phyloP scores from a whole-genome alignment of 192 early-diverging fungal genomes.

The Backusella psychrophila region DNA sequence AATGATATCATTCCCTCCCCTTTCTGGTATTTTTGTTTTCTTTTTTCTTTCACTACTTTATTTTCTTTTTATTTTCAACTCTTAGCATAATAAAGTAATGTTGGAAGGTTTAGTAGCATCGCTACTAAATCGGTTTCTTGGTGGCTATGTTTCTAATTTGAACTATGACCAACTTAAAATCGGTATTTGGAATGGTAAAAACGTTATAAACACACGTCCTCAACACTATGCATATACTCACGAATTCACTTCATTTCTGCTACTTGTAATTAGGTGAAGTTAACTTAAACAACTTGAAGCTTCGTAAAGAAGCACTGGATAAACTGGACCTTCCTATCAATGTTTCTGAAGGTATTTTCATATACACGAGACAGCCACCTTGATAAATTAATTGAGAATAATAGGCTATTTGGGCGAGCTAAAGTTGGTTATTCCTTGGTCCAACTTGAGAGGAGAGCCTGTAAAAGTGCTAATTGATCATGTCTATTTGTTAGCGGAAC shows the following conservation, averaged over 20 bases:
- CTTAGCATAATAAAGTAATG: constrained; percentile 33
- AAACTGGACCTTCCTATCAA: constrained; percentile 85
- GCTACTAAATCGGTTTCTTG: constrained; percentile 67
- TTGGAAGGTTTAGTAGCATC: constrained; percentile 62
- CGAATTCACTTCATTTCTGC: background rate
- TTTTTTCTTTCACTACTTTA: background rate
- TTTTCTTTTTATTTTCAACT: background rate
- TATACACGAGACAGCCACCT: background rate
- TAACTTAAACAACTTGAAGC: constrained; percentile 72
- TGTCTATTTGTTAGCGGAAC: constrained; percentile 74
- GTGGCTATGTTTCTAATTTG: constrained; percentile 81
- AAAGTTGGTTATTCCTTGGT: constrained; percentile 84
- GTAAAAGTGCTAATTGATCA: constrained; percentile 74
- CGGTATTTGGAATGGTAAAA: constrained; percentile 78
- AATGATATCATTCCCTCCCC: background rate
- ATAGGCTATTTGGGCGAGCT: constrained; percentile 80
- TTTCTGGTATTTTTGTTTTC: background rate
- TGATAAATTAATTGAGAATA: constrained; percentile 4
- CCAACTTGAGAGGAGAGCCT: constrained; percentile 80
- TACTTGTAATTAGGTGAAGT: constrained; percentile 63
- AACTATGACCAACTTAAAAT: constrained; percentile 84
- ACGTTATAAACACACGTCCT: background rate
- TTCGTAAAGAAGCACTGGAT: constrained; percentile 78
- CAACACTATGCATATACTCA: background rate
- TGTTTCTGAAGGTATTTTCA: constrained; percentile 53